phyloP scores from a whole-genome alignment of 2,329 filamentous ascomycete genomes.

The Hawksworthiomyces lignivorus region DNA sequence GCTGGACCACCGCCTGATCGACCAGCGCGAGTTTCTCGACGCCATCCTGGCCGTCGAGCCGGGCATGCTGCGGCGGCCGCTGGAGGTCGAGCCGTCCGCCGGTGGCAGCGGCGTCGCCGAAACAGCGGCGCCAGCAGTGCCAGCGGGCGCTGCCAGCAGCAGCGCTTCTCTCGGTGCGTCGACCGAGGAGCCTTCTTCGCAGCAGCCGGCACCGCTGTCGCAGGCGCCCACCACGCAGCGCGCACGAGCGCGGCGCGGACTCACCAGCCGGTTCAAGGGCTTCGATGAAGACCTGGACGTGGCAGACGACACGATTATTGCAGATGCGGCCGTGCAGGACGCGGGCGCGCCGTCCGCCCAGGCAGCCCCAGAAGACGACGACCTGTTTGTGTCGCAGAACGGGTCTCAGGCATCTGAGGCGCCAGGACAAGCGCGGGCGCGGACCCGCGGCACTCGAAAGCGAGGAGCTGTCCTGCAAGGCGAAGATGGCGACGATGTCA shows the following conservation, averaged over 20 bases:
- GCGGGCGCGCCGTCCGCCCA: not conserved
- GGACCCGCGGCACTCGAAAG: slow-evolving; percentile 17
- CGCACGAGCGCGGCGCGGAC: slow-evolving; percentile 8
- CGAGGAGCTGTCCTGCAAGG: not conserved
- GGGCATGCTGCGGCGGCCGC: slow-evolving; percentile 58
- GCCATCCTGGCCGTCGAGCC: slow-evolving; percentile 79
- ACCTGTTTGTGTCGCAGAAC: slow-evolving; percentile 52
- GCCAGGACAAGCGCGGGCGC: slow-evolving; percentile 14
- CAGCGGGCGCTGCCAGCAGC: not conserved
- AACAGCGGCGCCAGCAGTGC: slow-evolving; percentile 10
- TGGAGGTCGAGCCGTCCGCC: slow-evolving; percentile 40
- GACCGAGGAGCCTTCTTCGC: too few species aligned
- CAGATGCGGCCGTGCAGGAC: not conserved
- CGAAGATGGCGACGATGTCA: slow-evolving; percentile 41
- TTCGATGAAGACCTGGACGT: slow-evolving; percentile 50
- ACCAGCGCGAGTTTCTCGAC: slow-evolving; percentile 87
- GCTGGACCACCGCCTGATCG: slow-evolving; percentile 73
- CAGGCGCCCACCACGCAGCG: slow-evolving; percentile 3
- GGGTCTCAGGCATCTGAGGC: slow-evolving; percentile 20
- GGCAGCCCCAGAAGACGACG: slow-evolving; percentile 19
- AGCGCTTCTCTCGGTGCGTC: too few species aligned
- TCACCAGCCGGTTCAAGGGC: slow-evolving; percentile 57
- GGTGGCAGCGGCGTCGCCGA: too few species aligned
- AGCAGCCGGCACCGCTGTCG: slow-evolving; percentile 19
- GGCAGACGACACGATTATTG: slow-evolving; percentile 20